Conservation (phyloP, 371 early-diverging fungal species). For the Mucor sp. region DNA sequence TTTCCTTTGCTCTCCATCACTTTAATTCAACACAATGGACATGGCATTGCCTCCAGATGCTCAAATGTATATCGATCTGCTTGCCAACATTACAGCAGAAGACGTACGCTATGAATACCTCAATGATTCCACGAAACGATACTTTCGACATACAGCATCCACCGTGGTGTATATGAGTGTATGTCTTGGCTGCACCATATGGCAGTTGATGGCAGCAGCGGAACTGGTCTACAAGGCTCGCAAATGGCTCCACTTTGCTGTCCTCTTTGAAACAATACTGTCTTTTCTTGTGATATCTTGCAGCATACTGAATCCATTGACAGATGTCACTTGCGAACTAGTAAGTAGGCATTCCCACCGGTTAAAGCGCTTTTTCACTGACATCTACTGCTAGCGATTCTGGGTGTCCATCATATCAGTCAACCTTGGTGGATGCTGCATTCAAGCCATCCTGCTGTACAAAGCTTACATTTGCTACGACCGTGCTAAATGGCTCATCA, state of each 20-base stretch:
- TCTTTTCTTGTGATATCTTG: constrained; percentile 35
- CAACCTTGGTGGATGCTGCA: constrained; percentile 42
- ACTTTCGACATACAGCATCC: constrained; percentile 19
- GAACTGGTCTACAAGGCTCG: constrained; percentile 22
- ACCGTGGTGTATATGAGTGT: constrained; percentile 42
- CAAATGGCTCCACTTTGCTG: constrained; percentile 38
- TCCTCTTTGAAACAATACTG: constrained; percentile 30
- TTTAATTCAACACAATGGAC: background rate
- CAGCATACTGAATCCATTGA: constrained; percentile 40
- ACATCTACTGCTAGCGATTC: constrained; percentile 30
- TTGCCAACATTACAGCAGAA: background rate
- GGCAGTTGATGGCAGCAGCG: constrained; percentile 36
- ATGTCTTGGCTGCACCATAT: constrained; percentile 38
- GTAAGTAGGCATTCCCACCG: constrained; percentile 9
- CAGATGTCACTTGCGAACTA: constrained; percentile 28
- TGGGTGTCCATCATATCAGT: constrained; percentile 50
- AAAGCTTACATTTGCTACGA: constrained; percentile 52
- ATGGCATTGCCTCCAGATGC: background rate
- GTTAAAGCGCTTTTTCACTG: background rate
- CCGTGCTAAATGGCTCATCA: constrained; percentile 31
- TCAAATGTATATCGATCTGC: background rate
- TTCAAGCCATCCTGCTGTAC: constrained; percentile 47
- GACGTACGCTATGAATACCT: background rate
- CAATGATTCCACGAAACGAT: constrained; percentile 3
- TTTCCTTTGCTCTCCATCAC: background rate